phyloP scores from a whole-genome alignment of 441 rosid species.

The Geranium incanum region DNA sequence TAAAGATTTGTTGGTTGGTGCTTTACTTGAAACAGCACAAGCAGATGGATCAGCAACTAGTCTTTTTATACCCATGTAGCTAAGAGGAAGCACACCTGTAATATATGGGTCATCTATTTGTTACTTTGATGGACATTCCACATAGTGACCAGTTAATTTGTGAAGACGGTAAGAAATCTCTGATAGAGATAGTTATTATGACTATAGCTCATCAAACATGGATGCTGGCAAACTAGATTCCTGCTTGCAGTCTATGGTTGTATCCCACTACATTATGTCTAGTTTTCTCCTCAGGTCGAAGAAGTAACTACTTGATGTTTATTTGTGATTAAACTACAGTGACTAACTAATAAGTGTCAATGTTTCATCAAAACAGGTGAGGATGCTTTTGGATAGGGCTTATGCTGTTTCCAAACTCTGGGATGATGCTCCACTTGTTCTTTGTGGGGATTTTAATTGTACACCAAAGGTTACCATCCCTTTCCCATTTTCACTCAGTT shows the following conservation, averaged over 20 bases:
- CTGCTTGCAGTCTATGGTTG: background rate
- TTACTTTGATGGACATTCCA: background rate
- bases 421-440: slow-evolving; percentile 82
- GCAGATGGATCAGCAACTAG: background rate
- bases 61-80: background rate
- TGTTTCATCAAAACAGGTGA: slow-evolving; percentile 43
- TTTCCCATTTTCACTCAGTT: slow-evolving; percentile 14
- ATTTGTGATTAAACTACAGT: background rate
- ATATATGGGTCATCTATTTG: background rate
- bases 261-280: background rate
- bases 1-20: background rate
- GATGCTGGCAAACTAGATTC: background rate
- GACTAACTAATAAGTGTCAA: slow-evolving; percentile 10
- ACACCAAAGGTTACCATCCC: slow-evolving; percentile 65
- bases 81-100: background rate
- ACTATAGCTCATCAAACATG: background rate
- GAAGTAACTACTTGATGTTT: background rate
- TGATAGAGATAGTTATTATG: background rate
- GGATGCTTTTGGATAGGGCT: slow-evolving; percentile 69
- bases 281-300: background rate
- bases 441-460: slow-evolving; percentile 93
- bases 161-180: background rate
- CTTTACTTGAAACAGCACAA: background rate
- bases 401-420: slow-evolving; percentile 65
- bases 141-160: background rate